Percentiles rank a stretch among this genome's conserved stretches.
phyloP scores from a whole-genome alignment of 257 asterid genomes.

The Osmanthus fragrans region DNA sequence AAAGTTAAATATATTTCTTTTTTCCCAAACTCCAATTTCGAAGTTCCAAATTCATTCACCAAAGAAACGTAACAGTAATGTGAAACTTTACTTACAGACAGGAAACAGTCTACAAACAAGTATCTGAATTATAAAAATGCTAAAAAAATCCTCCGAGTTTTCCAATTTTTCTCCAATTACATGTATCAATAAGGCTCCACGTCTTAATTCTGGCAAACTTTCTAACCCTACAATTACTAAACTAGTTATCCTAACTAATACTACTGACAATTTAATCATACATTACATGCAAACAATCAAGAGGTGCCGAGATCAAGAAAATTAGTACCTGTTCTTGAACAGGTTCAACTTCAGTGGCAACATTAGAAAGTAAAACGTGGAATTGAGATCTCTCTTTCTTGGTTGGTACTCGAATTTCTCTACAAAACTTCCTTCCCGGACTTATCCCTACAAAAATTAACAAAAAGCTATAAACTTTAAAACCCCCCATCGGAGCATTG shows the following conservation, averaged over 20 bases:
- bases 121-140: background rate
- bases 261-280: background rate
- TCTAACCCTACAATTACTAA: no score
- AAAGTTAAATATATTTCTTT: background rate
- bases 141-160: background rate
- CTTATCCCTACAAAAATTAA: constrained; percentile 40
- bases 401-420: constrained; percentile 53
- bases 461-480: constrained; percentile 2
- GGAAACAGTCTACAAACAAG: background rate
- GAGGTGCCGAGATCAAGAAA: background rate
- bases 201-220: background rate
- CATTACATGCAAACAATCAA: background rate
- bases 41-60: background rate
- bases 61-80: background rate
- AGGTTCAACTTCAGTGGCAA: constrained; percentile 70
- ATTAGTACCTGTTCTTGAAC: constrained; percentile 55
- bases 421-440: constrained; percentile 55
- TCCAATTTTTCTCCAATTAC: background rate
- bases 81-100: background rate
- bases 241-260: background rate
- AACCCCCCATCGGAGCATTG: background rate
- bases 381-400: constrained; percentile 54
- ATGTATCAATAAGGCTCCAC: background rate
- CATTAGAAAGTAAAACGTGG: constrained; percentile 63
- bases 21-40: background rate